Base-by-base conservation (phyloP, 2,329 filamentous ascomycete species). In the Helminthosporium solani region DNA sequence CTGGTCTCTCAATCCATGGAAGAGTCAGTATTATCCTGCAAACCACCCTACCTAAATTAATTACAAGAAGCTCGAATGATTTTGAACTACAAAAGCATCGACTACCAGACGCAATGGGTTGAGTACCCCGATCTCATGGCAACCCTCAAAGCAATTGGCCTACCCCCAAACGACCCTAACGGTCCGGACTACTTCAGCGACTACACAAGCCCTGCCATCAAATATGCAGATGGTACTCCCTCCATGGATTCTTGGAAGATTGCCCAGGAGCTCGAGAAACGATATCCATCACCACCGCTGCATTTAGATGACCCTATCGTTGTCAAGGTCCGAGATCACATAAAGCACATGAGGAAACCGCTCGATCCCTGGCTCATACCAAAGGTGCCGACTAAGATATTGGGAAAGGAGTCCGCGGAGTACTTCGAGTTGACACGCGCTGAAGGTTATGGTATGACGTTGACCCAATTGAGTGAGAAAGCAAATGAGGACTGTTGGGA, bases 1-100 rank as follows among this genome's bases (percentile, higher is more conserved):
- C 40, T 88, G 86, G 86, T 85, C 84, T 1, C 70, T 80, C 36
- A 89, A 88, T 62, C 80, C 85, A 0, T 88, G 84, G 85, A 88
- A 86, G 70, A 82, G 84, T 85, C 69, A 57, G 66, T 64, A 15
- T 31, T n/a, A 12, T 23, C n/a, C 9, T 12, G 7, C 20, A 12
- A 3, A 37, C 4, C 23, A 18, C 25, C 25, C 14, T 9, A 12
- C 7, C 11, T 12, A 25, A 4, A 23, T 50, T 57, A 49, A 35
- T 12, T 1, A 3, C 7, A 6, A 31, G 9, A 34, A 87, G 85
- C 81, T 35, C 83, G 86, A 1, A 68, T 88, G 45, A 62, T 78
- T 2, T 70, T 89, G 35, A 88, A 88, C 70, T 87, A 78, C 71
- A 89, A 89, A 64, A 73, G 74, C 1, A 64, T 88, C 12, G 75